Evolutionary conservation across 768 basidiomycete species (phyloP).

Genomic region (Termitomyces sp.): DNA sequence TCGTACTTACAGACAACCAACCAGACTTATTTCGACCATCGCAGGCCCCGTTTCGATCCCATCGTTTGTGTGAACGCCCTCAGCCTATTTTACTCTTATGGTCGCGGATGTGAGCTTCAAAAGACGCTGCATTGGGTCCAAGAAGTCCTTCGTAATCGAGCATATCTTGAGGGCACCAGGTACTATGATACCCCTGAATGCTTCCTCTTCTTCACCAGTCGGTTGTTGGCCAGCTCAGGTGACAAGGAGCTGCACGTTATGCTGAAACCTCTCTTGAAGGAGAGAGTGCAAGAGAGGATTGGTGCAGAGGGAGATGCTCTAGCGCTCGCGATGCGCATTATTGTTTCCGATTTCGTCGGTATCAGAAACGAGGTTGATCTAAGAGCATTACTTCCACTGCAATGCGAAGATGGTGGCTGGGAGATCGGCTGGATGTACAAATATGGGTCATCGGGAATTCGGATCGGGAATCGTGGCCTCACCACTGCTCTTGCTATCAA

Average conservation of each 20-base stretch:
- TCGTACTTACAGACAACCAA: not conserved
- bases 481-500: conserved; percentile 50
- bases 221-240: conserved; percentile 32
- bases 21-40: conserved; percentile 50
- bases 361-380: conserved; percentile 40
- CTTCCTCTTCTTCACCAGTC: conserved; percentile 47
- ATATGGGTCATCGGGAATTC: conserved; percentile 42
- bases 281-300: conserved; percentile 44
- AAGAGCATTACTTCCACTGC: conserved; percentile 37
- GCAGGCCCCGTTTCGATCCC: conserved; percentile 48
- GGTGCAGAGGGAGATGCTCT: conserved; percentile 46
- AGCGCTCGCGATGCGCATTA: conserved; percentile 53
- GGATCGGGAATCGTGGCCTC: conserved; percentile 50
- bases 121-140: conserved; percentile 43
- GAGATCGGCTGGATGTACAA: conserved; percentile 52
- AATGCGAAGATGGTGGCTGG: conserved; percentile 54
- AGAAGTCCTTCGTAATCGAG: conserved; percentile 45
- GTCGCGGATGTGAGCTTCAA: conserved; percentile 40
- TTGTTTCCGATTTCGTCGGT: conserved; percentile 37
- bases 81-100: conserved; percentile 43
- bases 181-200: conserved; percentile 50
- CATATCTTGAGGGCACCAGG: conserved; percentile 49
- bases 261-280: conserved; percentile 35
- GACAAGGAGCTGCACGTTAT: conserved; percentile 31
- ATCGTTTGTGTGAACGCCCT: conserved; percentile 48